Evolutionary conservation across 2,329 filamentous ascomycete species (phyloP).

Genomic region (Epichloe scottii): DNA sequence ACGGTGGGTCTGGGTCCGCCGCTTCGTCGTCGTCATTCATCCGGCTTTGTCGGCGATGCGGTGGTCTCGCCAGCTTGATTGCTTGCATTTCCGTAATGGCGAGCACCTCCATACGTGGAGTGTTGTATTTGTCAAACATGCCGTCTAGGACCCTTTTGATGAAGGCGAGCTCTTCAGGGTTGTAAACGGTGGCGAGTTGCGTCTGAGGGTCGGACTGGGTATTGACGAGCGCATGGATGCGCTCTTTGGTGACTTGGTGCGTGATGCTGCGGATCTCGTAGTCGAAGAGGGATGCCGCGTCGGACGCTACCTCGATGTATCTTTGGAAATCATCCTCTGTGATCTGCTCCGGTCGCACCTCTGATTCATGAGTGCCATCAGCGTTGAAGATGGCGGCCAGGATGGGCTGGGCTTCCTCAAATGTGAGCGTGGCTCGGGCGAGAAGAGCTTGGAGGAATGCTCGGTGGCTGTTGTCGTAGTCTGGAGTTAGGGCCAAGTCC

Average conservation of each 20-base stretch:
- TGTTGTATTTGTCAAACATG: conserved; percentile 88
- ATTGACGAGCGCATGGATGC: conserved; percentile 79
- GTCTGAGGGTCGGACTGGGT: conserved; percentile 73
- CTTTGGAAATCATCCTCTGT: conserved; percentile 53
- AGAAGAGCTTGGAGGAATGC: conserved; percentile 87
- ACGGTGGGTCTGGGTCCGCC: conserved; percentile 18
- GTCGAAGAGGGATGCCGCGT: conserved; percentile 66
- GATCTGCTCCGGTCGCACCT: conserved; percentile 47
- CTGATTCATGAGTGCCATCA: conserved; percentile 23
- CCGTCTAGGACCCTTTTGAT: conserved; percentile 77
- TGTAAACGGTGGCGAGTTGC: conserved; percentile 72
- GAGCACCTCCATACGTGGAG: conserved; percentile 66
- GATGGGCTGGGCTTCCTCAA: conserved; percentile 58
- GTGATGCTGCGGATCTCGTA: conserved; percentile 69
- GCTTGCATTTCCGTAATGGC: conserved; percentile 72
- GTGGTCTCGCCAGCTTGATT: conserved; percentile 47
- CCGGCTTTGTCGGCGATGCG: conserved; percentile 27
- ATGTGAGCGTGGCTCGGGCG: conserved; percentile 63
- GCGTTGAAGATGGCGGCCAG: conserved; percentile 64
- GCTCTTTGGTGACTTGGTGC: conserved; percentile 54
- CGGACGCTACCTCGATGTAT: conserved; percentile 59
- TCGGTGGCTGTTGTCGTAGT: conserved; percentile 54
- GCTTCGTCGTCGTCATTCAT: conserved; percentile 19
- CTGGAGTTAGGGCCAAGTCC: conserved; percentile 18
- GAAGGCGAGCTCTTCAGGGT: conserved; percentile 76